Evolutionary conservation across 345 rosid genomes (phyloP), one percentile per base, ranked within the genome.

Genomic region (Nephelium lappaceum): DNA sequence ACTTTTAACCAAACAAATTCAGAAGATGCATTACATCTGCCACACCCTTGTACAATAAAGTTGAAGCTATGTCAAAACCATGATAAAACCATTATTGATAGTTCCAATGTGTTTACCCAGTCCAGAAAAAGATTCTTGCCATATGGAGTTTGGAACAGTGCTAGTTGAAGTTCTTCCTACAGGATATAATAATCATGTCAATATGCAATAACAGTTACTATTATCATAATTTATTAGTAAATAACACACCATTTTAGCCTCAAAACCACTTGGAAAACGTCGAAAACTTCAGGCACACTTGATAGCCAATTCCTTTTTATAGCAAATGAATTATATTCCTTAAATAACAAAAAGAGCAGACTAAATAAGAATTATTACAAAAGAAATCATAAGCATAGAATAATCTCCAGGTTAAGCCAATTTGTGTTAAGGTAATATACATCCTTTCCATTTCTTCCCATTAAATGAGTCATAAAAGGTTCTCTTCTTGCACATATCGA

Each of bases 91-190:
- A 21, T 65, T 3, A 53, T 4, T 47, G 39, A 69, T 49, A 21
- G 41, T 43, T 24, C 42, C 64, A 77, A 53, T 38, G 77, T 53
- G 75, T 84, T 87, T 83, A 95, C 98, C 98, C 95, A 79, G 66
- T 93, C 98, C 15, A 93, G 87, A 83, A 95, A 93, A 64, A 95
- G 93, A 83, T 92, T 92, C 86, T 90, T 97, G 24, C 92, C 89
- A 6, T 27, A 57, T 5, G 90, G 83, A 81, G 91, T 81, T 73
- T 87, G 88, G 78, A 95, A 84, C 43, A 95, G 75, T 9, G 98
- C 98, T 60, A 95, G 66, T 24, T 83, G 90, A 80, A 95, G 98
- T 81, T 95, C 98, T 86, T 95, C 98, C 98, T 93, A 64, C 78
- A 85, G 67, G 80, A 57, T n/a, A 69, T 31, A 14, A 66, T 62